Evolutionary conservation across 441 rosid species (phyloP).

Genomic region (Sinapis alba): DNA sequence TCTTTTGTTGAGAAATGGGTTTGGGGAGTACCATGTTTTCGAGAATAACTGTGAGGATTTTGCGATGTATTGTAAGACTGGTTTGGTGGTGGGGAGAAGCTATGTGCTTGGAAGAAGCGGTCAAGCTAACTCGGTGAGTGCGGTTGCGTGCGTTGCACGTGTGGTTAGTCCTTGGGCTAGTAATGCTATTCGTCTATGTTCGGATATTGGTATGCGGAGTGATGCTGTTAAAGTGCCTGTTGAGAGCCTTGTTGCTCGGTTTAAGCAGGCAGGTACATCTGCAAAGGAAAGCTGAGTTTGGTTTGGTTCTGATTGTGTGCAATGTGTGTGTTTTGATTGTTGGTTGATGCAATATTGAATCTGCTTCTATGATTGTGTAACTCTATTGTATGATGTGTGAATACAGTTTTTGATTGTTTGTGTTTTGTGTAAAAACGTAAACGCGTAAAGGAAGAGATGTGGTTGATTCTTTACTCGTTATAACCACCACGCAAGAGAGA

Average conservation of each 20-base stretch:
- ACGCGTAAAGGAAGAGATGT: not conserved
- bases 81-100: slow-evolving; percentile 50
- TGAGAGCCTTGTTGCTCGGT: slow-evolving; percentile 45
- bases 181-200: slow-evolving; percentile 48
- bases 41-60: slow-evolving; percentile 84
- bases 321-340: not conserved
- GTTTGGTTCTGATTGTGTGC: not conserved
- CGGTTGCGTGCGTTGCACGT: slow-evolving; percentile 35
- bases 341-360: not conserved
- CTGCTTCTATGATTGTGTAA: not conserved
- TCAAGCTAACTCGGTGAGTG: slow-evolving; percentile 58
- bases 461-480: not conserved
- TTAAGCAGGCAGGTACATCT: not conserved
- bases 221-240: slow-evolving; percentile 56
- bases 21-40: slow-evolving; percentile 65
- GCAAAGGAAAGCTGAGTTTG: slow-evolving; percentile 1
- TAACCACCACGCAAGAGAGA: not conserved
- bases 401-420: not conserved
- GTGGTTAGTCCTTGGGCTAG: slow-evolving; percentile 45
- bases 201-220: slow-evolving; percentile 60
- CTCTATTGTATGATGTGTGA: not conserved
- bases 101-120: slow-evolving; percentile 65
- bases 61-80: slow-evolving; percentile 81
- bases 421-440: not conserved
- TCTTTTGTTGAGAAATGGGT: slow-evolving; percentile 59